Evolutionary conservation across 306 rosid species (phyloP).

Genomic region (Sesbania bispinosa): DNA sequence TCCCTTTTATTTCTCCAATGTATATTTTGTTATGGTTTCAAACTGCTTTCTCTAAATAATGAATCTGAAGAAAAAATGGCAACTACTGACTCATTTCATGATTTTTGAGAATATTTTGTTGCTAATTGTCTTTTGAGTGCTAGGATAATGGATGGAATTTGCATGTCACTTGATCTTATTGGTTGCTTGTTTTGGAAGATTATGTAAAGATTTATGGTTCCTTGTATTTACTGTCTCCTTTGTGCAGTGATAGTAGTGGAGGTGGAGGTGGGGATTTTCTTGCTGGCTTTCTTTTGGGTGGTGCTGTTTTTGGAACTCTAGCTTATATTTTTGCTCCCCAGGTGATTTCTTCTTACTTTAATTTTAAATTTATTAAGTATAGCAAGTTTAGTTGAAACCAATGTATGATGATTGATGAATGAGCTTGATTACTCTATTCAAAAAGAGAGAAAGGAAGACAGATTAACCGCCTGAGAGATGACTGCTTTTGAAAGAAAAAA

Average conservation of each 20-base stretch:
- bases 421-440: not conserved
- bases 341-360: slow-evolving; percentile 45
- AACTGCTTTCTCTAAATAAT: not conserved
- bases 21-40: not conserved
- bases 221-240: slow-evolving; percentile 19
- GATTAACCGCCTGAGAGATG: not conserved
- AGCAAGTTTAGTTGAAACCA: not conserved
- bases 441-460: not conserved
- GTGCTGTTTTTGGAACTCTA: slow-evolving; percentile 82
- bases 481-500: not conserved
- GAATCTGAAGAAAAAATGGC: not conserved
- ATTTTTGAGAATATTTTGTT: not conserved
- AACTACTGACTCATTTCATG: not conserved
- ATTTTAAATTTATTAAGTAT: slow-evolving; percentile 12
- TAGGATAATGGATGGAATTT: not conserved
- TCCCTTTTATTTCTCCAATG: not conserved
- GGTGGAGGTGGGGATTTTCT: slow-evolving; percentile 79
- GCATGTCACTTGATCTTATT: not conserved
- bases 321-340: slow-evolving; percentile 92
- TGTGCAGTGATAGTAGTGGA: slow-evolving; percentile 53
- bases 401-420: not conserved
- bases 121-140: not conserved
- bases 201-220: not conserved
- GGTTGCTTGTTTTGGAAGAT: slow-evolving; percentile 15
- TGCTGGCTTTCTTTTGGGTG: slow-evolving; percentile 87